Conservation (phyloP, 2,329 filamentous ascomycete species). For the Colletotrichum endophyticum region DNA sequence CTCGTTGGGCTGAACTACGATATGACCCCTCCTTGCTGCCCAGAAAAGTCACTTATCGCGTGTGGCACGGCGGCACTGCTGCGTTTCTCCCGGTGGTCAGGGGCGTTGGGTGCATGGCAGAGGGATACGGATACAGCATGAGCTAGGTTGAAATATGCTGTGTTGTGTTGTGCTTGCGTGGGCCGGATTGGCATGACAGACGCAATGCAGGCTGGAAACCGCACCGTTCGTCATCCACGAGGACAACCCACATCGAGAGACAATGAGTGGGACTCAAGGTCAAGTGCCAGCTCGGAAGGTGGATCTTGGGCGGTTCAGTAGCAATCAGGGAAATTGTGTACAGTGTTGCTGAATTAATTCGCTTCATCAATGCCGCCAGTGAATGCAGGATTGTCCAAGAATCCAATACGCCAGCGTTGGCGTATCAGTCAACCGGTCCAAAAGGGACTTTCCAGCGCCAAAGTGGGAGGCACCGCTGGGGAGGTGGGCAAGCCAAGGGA, state of each 20-base stretch:
- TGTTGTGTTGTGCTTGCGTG: not conserved
- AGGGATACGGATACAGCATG: not conserved
- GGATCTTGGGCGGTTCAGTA: not conserved
- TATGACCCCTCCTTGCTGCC: not conserved
- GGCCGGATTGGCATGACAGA: not conserved
- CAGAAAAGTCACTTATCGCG: not conserved
- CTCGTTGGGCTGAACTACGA: not conserved
- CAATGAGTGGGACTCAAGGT: not conserved
- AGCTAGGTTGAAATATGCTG: not conserved
- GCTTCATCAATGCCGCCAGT: not conserved
- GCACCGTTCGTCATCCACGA: not conserved
- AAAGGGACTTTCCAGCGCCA: not conserved
- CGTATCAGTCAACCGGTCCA: not conserved
- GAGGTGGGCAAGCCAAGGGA: not conserved
- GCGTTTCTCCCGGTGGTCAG: not conserved
- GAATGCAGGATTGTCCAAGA: not conserved
- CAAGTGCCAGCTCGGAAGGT: conserved; percentile 9
- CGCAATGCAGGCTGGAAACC: not conserved
- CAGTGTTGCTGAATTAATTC: not conserved
- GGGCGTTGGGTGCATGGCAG: not conserved
- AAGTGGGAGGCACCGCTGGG: not conserved
- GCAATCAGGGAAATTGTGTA: not conserved
- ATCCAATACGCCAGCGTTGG: not conserved
- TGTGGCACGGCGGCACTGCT: not conserved
- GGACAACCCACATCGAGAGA: not conserved